These are phyloP conservation scores for Annulohypoxylon nitens DNA, from an alignment of 495 filamentous ascomycete species.

Conservation along the genomic window DNA sequence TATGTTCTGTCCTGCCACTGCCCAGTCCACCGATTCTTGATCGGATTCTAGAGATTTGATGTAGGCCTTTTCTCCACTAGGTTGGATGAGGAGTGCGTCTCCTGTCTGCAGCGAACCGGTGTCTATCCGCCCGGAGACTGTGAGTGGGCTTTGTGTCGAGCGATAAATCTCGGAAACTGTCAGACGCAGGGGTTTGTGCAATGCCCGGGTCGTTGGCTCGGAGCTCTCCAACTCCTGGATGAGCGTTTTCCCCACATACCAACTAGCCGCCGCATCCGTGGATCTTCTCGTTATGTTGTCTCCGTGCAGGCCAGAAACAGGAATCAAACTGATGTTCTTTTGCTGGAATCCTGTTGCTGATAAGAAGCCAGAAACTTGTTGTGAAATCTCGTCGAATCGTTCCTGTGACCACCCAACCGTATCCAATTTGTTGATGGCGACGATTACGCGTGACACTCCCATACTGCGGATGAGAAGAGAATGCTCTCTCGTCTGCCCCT, in stretches of 20 bases:
- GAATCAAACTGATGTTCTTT: conserved; percentile 86
- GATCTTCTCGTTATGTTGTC: conserved; percentile 81
- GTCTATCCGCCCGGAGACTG: conserved; percentile 88
- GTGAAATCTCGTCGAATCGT: conserved; percentile 85
- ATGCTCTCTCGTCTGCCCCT: conserved; percentile 95
- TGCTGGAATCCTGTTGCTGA: conserved; percentile 81
- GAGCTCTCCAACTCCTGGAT: conserved; percentile 86
- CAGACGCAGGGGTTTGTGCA: conserved; percentile 85
- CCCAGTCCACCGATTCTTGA: conserved; percentile 81
- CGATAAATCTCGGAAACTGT: conserved; percentile 78
- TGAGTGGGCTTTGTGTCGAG: conserved; percentile 81
- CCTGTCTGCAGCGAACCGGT: conserved; percentile 85
- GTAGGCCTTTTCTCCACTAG: conserved; percentile 79
- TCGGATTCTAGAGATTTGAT: conserved; percentile 84
- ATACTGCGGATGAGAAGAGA: conserved; percentile 90
- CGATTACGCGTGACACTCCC: conserved; percentile 87
- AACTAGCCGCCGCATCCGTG: conserved; percentile 68
- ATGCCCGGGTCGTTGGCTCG: conserved; percentile 74
- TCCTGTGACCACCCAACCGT: conserved; percentile 81
- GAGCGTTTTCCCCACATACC: conserved; percentile 85
- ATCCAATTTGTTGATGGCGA: conserved; percentile 97
- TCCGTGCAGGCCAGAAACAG: conserved; percentile 88
- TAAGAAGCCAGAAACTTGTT: conserved; percentile 86
- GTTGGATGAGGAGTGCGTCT: conserved; percentile 82
- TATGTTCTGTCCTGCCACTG: conserved; percentile 93